Conservation (phyloP, 805 yeast genomes). For the Starmerella sp. region DNA sequence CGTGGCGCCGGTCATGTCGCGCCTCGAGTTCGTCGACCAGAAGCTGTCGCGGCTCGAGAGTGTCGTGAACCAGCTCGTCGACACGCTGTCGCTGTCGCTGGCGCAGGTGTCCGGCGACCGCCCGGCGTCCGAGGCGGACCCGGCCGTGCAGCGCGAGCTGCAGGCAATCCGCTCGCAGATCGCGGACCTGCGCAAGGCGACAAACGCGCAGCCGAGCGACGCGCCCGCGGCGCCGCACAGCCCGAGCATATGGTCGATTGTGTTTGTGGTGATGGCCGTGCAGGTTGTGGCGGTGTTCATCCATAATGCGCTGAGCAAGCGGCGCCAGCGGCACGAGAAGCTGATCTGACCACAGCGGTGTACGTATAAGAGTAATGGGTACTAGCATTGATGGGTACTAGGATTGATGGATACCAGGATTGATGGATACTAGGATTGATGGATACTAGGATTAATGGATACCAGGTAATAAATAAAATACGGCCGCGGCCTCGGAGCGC, state of each 20-base stretch:
- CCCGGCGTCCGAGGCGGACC: not conserved
- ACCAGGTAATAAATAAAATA: too few species aligned
- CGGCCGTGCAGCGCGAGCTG: slow-evolving; percentile 8
- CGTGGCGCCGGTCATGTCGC: slow-evolving; percentile 1
- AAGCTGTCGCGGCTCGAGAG: slow-evolving; percentile 11
- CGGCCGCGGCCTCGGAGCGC: too few species aligned
- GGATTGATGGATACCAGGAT: not conserved
- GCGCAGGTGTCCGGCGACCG: slow-evolving; percentile 7
- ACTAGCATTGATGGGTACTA: not conserved
- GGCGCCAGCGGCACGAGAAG: slow-evolving; percentile 12
- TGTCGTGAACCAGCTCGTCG: slow-evolving; percentile 14
- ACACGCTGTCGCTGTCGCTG: slow-evolving; percentile 11
- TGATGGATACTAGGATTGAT: not conserved
- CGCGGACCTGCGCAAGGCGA: slow-evolving; percentile 7
- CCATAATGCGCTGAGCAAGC: slow-evolving; percentile 1
- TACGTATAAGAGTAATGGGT: too few species aligned
- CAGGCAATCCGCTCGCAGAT: slow-evolving; percentile 10
- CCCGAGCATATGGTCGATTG: slow-evolving; percentile 3
- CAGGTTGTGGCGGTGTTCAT: slow-evolving; percentile 9
- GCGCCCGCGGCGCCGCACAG: not conserved
- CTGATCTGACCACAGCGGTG: slow-evolving; percentile 1
- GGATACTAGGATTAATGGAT: not conserved
- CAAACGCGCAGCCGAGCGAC: not conserved
- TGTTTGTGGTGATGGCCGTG: slow-evolving; percentile 5
- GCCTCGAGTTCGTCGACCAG: slow-evolving; percentile 8